A percentile compares a stretch with the other conserved stretches of the same genome.
These are phyloP conservation scores for Epichloe typhina DNA, from an alignment of 2,329 filamentous ascomycete genomes.

Conservation along the genomic window DNA sequence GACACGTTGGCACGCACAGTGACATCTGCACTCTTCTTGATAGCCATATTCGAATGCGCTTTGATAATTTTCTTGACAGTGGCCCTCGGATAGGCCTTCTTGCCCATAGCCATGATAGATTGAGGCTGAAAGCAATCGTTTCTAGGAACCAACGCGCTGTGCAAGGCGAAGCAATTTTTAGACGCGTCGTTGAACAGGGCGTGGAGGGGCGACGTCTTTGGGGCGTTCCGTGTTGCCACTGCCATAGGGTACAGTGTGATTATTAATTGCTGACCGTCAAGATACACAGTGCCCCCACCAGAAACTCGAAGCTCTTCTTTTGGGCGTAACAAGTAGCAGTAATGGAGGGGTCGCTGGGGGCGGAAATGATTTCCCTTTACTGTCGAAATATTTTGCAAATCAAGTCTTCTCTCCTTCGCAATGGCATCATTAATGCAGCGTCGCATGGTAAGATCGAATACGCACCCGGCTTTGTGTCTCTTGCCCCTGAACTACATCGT, in stretches of 20 bases:
- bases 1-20: constrained; percentile 39
- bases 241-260: background rate
- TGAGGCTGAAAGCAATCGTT: background rate
- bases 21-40: constrained; percentile 79
- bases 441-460: constrained; percentile 38
- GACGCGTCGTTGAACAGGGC: background rate
- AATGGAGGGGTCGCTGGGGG: background rate
- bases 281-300: background rate
- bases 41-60: constrained; percentile 65
- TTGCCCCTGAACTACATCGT: background rate
- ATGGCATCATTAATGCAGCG: constrained; percentile 40
- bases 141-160: background rate
- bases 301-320: background rate
- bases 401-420: constrained; percentile 2
- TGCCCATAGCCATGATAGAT: constrained; percentile 28
- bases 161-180: too few species aligned
- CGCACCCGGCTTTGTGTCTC: background rate
- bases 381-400: background rate
- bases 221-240: background rate
- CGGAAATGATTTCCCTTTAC: background rate
- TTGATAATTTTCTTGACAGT: constrained; percentile 85
- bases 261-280: background rate
- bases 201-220: too few species aligned
- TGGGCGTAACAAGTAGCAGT: background rate
- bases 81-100: constrained; percentile 70